Conservation (phyloP, 1,139 yeast species). For the Pichia sp. region DNA sequence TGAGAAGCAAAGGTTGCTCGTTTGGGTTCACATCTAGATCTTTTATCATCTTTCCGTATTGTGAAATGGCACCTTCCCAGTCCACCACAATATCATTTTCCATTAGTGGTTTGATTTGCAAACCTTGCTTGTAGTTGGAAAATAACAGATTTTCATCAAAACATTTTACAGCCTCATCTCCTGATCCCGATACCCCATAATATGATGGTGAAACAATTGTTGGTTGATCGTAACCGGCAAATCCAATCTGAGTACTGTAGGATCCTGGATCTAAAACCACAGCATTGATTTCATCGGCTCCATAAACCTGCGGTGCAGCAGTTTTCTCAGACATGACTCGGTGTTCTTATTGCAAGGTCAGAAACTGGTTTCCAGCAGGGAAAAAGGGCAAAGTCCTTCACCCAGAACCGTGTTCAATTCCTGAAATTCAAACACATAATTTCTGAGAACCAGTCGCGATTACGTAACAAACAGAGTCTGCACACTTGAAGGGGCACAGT, state of each 20-base stretch:
- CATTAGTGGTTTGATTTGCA: constrained; percentile 50
- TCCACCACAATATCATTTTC: constrained; percentile 54
- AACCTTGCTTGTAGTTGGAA: constrained; percentile 39
- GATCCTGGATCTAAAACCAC: constrained; percentile 91
- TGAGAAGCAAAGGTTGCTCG: constrained; percentile 71
- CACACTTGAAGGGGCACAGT: no score
- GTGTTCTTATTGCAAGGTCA: no score
- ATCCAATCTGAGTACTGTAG: constrained; percentile 74
- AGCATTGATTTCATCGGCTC: constrained; percentile 82
- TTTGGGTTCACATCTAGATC: constrained; percentile 43
- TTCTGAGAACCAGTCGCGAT: no score
- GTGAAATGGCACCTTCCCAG: constrained; percentile 72
- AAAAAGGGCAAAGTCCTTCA: no score
- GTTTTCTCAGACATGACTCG: constrained; percentile 14
- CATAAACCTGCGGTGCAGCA: constrained; percentile 42
- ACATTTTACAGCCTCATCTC: constrained; percentile 9
- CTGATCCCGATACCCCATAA: constrained; percentile 30
- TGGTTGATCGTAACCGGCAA: constrained; percentile 92
- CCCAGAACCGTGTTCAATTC: no score
- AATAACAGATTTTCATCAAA: constrained; percentile 52
- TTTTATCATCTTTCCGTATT: constrained; percentile 49
- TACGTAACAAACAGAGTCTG: no score
- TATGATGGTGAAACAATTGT: constrained; percentile 64
- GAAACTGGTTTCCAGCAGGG: no score
- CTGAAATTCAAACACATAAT: no score